Evolutionary conservation across 108 stramenopile genomes (phyloP), one percentile per base, ranked within the genome.

Genomic region (Cyclotella baltica): DNA sequence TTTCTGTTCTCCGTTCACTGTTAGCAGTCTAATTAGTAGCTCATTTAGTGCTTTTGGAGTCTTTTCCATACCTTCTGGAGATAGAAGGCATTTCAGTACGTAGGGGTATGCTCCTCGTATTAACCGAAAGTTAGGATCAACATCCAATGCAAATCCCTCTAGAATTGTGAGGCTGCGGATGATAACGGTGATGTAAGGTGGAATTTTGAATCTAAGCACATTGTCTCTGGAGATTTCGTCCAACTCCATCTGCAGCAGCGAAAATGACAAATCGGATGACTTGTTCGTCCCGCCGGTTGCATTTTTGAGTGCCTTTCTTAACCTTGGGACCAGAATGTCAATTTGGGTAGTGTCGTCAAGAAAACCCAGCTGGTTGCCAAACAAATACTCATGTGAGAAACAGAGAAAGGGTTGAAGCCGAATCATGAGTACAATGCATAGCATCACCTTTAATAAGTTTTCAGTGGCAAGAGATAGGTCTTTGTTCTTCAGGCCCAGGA

Each of bases 31-130:
- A 36, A 90, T 74, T 62, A 94, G 55, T 15, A 94, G 78, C n/a
- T 87, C 85, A 51, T 87, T 73, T 9, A 94, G 69, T 25, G 93
- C 88, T 62, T 72, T 88, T 2, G 93, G 93, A 6, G 87, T 88
- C 16, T 83, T 64, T 6, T 78, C 77, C 22, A 81, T 58, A 36
- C 70, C 80, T 58, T 92, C 89, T 28, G 86, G 86, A 5, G 85
- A 81, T 33, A 94, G 70, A 23, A 95, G 51, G 63, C 89, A 90
- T n/a, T 80, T 73, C 75, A 95, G 75, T 5, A 97, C 90, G 73
- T 95, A 97, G n/a, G 97, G 97, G 82, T 97, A 97, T 5, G 95
- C 88, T n/a, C 97, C 97, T 53, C 94, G 83, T 27, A 97, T 93
- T 47, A 97, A 72, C 29, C 92, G 80, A 72, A 97, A 97, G 36